These are phyloP conservation scores for Nothomitra cinnamomea DNA, from an alignment of 2,329 filamentous ascomycete genomes.

Conservation along the genomic window DNA sequence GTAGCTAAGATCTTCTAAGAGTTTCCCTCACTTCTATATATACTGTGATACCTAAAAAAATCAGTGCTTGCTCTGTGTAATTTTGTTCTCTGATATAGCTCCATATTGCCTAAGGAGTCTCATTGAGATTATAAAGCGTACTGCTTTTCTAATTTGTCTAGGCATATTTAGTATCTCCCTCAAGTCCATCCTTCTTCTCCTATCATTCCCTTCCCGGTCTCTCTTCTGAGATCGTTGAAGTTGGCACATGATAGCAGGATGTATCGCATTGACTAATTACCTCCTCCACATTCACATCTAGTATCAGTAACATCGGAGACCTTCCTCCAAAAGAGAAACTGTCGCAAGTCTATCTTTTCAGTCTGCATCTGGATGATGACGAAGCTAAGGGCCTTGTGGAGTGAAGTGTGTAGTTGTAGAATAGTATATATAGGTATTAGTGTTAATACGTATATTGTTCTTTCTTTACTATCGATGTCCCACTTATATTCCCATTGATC, in stretches of 20 bases:
- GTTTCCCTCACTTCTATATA: background rate
- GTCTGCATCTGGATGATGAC: slow-evolving; percentile 8
- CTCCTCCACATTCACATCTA: slow-evolving; percentile 6
- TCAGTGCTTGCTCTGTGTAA: background rate
- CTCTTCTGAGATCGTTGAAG: slow-evolving; percentile 4
- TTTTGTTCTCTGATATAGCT: slow-evolving; percentile 4
- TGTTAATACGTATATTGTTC: background rate
- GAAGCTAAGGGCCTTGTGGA: slow-evolving; percentile 4
- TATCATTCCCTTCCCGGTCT: slow-evolving; percentile 4
- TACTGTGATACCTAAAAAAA: background rate
- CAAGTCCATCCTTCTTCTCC: slow-evolving; percentile 4
- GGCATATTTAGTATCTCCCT: slow-evolving; percentile 6
- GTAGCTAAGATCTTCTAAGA: background rate
- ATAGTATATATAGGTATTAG: background rate
- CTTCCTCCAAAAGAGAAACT: slow-evolving; percentile 6
- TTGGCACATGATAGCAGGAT: background rate
- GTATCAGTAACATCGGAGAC: slow-evolving; percentile 6
- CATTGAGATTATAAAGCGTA: slow-evolving; percentile 9
- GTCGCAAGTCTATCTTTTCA: slow-evolving; percentile 7
- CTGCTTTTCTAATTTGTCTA: slow-evolving; percentile 5
- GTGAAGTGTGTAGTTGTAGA: background rate
- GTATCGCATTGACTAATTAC: slow-evolving; percentile 6
- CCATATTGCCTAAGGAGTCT: slow-evolving; percentile 9
- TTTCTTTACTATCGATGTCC: background rate
- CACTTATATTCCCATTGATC: background rate